Evolutionary conservation across 2,329 filamentous ascomycete species (phyloP).

Genomic region (Metarhizium sp.): DNA sequence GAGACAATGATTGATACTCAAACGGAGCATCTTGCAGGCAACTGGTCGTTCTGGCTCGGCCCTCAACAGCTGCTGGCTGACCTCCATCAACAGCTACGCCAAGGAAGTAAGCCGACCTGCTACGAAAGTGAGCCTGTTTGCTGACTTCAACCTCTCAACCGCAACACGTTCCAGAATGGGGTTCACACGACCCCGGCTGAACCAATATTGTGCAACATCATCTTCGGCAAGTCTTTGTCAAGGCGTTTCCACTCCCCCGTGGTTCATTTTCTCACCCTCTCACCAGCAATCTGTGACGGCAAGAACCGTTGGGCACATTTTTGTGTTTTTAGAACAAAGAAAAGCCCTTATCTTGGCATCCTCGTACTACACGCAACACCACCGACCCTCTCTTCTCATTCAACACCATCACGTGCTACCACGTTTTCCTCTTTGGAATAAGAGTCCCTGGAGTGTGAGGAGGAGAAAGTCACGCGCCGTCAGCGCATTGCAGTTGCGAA

Average conservation of each 20-base stretch:
- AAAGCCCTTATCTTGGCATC: not conserved
- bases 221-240: constrained; percentile 48
- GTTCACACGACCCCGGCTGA: constrained; percentile 69
- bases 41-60: constrained; percentile 85
- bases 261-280: not conserved
- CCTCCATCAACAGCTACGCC: constrained; percentile 70
- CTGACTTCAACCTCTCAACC: constrained; percentile 44
- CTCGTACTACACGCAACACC: not conserved
- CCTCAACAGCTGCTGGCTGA: constrained; percentile 64
- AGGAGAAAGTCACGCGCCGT: constrained; percentile 49
- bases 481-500: constrained; percentile 45
- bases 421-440: constrained; percentile 12
- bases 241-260: not conserved
- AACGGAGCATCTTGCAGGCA: constrained; percentile 75
- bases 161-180: constrained; percentile 85
- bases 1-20: constrained; percentile 62
- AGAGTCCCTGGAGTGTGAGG: constrained; percentile 49
- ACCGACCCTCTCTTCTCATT: not conserved
- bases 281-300: not conserved
- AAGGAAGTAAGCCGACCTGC: constrained; percentile 62
- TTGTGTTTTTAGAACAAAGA: not conserved
- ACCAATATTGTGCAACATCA: constrained; percentile 67
- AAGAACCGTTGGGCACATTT: not conserved
- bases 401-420: constrained; percentile 1
- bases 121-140: constrained; percentile 57